phyloP scores from a whole-genome alignment of 2,329 filamentous ascomycete species.

The Sarocladium oryzae region DNA sequence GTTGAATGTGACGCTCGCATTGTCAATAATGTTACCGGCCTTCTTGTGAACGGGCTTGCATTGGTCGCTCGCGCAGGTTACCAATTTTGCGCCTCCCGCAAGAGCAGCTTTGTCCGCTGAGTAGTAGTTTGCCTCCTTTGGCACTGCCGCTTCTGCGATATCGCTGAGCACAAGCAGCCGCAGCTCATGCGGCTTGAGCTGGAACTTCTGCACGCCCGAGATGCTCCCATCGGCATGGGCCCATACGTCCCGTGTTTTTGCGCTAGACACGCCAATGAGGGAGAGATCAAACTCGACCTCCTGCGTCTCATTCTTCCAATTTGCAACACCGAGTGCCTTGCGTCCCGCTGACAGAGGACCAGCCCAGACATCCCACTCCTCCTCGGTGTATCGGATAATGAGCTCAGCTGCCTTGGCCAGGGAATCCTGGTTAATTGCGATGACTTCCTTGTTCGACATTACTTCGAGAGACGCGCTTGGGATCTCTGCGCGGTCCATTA shows the following conservation, averaged over 20 bases:
- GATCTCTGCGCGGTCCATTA: slow-evolving; percentile 31
- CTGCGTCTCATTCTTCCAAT: slow-evolving; percentile 40
- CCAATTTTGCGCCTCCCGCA: slow-evolving; percentile 26
- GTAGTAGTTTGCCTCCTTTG: slow-evolving; percentile 30
- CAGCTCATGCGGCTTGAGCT: slow-evolving; percentile 32
- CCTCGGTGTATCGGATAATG: slow-evolving; percentile 38
- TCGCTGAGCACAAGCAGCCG: slow-evolving; percentile 31
- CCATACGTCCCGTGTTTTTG: slow-evolving; percentile 34
- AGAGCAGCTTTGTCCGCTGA: slow-evolving; percentile 28
- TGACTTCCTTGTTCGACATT: slow-evolving; percentile 45
- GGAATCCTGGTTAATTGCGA: slow-evolving; percentile 52
- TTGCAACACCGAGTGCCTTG: slow-evolving; percentile 39
- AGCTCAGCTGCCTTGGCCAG: slow-evolving; percentile 46
- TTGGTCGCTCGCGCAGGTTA: slow-evolving; percentile 28
- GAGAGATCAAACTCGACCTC: slow-evolving; percentile 35
- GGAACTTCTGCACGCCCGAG: slow-evolving; percentile 23
- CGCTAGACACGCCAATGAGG: slow-evolving; percentile 31
- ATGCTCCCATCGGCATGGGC: slow-evolving; percentile 26
- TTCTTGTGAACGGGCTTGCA: slow-evolving; percentile 38
- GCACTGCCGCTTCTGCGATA: slow-evolving; percentile 18
- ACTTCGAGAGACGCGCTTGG: slow-evolving; percentile 33
- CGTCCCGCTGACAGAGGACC: slow-evolving; percentile 37
- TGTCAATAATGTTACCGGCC: slow-evolving; percentile 29
- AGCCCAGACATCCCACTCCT: slow-evolving; percentile 45
- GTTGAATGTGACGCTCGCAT: slow-evolving; percentile 29